These are phyloP conservation scores for Scleroderma bovista DNA, from an alignment of 768 basidiomycete genomes.

Conservation along the genomic window DNA sequence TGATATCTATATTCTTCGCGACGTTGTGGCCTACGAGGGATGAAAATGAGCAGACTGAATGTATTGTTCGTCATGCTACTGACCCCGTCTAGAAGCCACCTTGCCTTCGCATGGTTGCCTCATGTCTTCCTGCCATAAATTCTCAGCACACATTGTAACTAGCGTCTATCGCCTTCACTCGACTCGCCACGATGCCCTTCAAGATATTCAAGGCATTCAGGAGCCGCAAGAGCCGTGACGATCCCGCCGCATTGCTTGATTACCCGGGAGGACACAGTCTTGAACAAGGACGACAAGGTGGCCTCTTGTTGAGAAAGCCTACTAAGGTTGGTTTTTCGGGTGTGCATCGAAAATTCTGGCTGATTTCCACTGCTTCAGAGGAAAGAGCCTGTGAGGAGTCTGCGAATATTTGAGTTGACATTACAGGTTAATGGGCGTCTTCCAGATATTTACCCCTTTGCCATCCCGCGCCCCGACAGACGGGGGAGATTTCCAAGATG, in stretches of 20 bases:
- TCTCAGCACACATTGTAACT: conserved; percentile 8
- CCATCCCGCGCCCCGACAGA: conserved; percentile 30
- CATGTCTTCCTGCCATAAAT: conserved; percentile 27
- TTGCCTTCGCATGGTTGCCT: conserved; percentile 16
- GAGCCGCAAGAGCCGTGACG: conserved; percentile 23
- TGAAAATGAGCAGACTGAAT: no score
- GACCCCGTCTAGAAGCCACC: not conserved
- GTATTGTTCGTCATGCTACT: no score
- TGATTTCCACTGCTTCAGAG: conserved; percentile 20
- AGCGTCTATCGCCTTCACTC: conserved; percentile 12
- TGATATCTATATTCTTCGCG: no score
- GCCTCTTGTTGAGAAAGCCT: conserved; percentile 21
- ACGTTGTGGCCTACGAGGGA: no score
- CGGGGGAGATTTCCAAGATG: conserved; percentile 26
- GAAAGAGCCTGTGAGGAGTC: conserved; percentile 25
- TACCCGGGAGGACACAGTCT: conserved; percentile 24
- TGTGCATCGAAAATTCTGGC: not conserved
- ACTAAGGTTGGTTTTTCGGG: conserved; percentile 18
- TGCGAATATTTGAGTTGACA: not conserved
- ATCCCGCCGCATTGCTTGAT: conserved; percentile 18
- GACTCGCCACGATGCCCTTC: conserved; percentile 29
- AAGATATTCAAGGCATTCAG: conserved; percentile 34
- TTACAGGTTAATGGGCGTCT: conserved; percentile 6
- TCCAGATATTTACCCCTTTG: conserved; percentile 27
- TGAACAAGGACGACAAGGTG: conserved; percentile 20